These are phyloP conservation scores for Aspergillus ruber DNA, from an alignment of 2,329 filamentous ascomycete genomes.

Conservation along the genomic window DNA sequence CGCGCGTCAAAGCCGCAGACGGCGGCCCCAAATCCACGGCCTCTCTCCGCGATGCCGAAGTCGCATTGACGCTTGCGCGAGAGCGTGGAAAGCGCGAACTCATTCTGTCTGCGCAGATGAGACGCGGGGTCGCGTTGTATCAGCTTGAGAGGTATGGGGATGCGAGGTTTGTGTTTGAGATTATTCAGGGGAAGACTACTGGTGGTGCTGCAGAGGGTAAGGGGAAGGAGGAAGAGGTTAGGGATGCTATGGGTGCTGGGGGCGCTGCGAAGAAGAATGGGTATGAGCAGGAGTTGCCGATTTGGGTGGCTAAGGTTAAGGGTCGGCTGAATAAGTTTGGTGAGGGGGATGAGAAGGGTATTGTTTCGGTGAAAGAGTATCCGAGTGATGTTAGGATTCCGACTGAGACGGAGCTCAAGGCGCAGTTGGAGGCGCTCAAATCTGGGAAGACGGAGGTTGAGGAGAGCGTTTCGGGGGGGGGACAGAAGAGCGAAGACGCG, in stretches of 20 bases:
- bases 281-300: constrained; percentile 37
- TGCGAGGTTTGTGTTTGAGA: constrained; percentile 62
- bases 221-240: constrained; percentile 19
- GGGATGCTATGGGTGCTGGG: constrained; percentile 23
- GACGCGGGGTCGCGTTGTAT: constrained; percentile 68
- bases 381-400: constrained; percentile 45
- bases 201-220: constrained; percentile 29
- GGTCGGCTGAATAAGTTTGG: constrained; percentile 46
- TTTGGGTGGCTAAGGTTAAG: constrained; percentile 55
- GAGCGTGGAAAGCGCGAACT: constrained; percentile 67
- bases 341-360: constrained; percentile 43
- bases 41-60: constrained; percentile 65
- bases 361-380: constrained; percentile 46
- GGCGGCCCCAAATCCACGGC: constrained; percentile 32
- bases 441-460: constrained; percentile 13
- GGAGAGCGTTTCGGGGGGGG: not conserved
- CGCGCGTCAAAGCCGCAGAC: constrained; percentile 52
- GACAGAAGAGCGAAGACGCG: not conserved
- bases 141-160: constrained; percentile 67
- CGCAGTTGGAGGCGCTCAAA: constrained; percentile 26
- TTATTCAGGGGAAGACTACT: constrained; percentile 47
- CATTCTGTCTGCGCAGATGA: constrained; percentile 74
- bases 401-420: constrained; percentile 32
- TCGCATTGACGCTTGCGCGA: constrained; percentile 55
- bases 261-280: constrained; percentile 15